Evolutionary conservation across 495 filamentous ascomycete genomes (phyloP), one percentile per base, ranked within the genome.

Genomic region (Lepidopterella palustris): DNA sequence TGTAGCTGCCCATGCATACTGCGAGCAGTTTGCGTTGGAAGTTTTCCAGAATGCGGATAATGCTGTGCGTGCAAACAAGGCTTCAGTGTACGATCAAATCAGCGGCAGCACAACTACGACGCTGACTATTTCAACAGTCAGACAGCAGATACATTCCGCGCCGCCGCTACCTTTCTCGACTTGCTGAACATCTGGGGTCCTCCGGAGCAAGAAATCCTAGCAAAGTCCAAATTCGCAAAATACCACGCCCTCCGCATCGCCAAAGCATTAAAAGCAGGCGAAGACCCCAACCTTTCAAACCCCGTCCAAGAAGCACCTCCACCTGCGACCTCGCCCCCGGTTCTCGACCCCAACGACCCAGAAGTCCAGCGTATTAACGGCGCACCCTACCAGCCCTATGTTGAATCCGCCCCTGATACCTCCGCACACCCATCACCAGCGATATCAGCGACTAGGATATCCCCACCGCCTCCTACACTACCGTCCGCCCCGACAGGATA

Each of bases 181-280:
- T 76, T 97, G 20, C 81, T 86, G 45, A 85, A 87, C 55, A 87
- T 95, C 50, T 99, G 92, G 88, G 86, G 84, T 0, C 69, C 82
- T 3, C 75, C 82, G 26, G 89, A 96, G 51, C 69, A 79, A 13
- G 93, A 98, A 68, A 83, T 87, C 50, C 81, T 84, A 42, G 83
- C 88, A 24, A 96, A 95, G 75, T 88, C 91, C 72, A 96, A 92
- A 70, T 99, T 87, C 71, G 89, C 92, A 39, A 97, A 97, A 72
- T 97, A 88, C 79, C 95, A 99, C 71, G 90, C 93, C 13, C 72
- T 92, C 11, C 83, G 95, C 45, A 97, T 99, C 69, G 78, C 83
- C 2, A 95, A 92, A 74, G 95, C 92, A 1, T 80, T 95, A 62
- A 92, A 88, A 72, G 88, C 90, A 18, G 92, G 92, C 45, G 87